Evolutionary conservation across 345 rosid genomes (phyloP), one percentile per base, ranked within the genome.

Genomic region (Anastatica hierochuntica): DNA sequence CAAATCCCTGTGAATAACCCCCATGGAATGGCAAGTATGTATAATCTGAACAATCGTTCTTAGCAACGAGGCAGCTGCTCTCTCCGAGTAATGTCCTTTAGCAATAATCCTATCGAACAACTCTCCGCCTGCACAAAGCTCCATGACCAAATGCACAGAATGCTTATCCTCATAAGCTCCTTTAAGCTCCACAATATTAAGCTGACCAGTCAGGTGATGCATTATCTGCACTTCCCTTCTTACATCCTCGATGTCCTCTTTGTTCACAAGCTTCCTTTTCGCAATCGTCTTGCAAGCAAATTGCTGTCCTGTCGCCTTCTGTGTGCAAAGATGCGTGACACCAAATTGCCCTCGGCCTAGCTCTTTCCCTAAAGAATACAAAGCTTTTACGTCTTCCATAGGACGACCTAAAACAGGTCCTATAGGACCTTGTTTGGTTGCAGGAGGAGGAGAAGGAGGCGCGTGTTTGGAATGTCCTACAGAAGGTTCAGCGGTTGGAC

Each of bases 81-180:
- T 66, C 64, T 84, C 88, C 0, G 83, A 78, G 53, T 81, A 84
- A 68, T 81, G 88, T 14, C 94, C 81, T 56, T 81, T 74, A 8
- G 88, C 73, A 3, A 81, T 81, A 30, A 79, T 81, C 34, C 79
- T 67, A 59, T 84, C 88, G 13, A 84, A 84, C 45, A 84, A 78
- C 71, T 81, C 94, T 13, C 88, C 83, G 3, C 94, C 85, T 0
- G 85, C 85, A 1, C 94, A 84, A 49, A 84, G 61, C 77, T 84
- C 94, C 94, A 83, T 78, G 47, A 83, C 84, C 77, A 83, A 59
- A 72, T 77, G 88, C 12, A 84, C 87, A 2, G 84, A 76, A 26
- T 72, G 84, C 53, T 80, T 80, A 35, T 83, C 87, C 69, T 80
- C 90, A 8, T 74, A 79, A 1, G 85, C 92, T 12, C 85, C 92